A percentile compares a stretch with the other conserved stretches of the same genome.
Evolutionary conservation across 306 rosid species (phyloP).

Genomic region (Citrullus mucosospermus): DNA sequence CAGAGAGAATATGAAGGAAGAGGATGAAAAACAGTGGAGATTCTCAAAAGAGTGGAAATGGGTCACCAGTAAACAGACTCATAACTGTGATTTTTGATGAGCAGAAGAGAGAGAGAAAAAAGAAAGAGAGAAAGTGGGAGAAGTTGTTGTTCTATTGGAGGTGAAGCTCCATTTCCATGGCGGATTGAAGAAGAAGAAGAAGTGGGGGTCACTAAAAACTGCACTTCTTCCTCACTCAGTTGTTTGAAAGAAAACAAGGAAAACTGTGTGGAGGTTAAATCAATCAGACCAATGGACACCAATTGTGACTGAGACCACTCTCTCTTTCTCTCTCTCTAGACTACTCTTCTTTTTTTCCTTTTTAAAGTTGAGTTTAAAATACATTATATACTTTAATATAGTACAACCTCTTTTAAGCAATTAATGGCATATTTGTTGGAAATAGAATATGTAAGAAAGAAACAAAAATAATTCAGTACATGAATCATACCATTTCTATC

Average conservation of each 20-base stretch:
- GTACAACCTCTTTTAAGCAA: not conserved
- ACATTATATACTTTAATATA: not conserved
- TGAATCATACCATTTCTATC: not conserved
- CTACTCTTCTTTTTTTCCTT: not conserved
- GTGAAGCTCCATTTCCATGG: not conserved
- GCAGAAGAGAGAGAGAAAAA: not conserved
- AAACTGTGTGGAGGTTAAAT: conserved; percentile 8
- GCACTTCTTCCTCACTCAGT: not conserved
- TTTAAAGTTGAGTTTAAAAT: not conserved
- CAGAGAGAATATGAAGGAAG: not conserved
- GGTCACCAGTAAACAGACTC: not conserved
- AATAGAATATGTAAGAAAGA: not conserved
- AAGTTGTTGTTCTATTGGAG: not conserved
- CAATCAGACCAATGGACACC: conserved; percentile 6
- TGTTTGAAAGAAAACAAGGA: conserved; percentile 5
- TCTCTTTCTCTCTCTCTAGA: not conserved
- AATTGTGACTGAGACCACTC: conserved; percentile 4
- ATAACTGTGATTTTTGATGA: not conserved
- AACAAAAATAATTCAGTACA: not conserved
- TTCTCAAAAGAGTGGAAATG: not conserved
- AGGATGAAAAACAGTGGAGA: not conserved
- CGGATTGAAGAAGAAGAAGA: not conserved
- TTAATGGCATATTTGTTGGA: not conserved
- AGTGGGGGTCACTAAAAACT: not conserved
- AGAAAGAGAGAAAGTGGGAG: not conserved